phyloP scores from a whole-genome alignment of 345 rosid genomes.

The Aquilaria sinensis region DNA sequence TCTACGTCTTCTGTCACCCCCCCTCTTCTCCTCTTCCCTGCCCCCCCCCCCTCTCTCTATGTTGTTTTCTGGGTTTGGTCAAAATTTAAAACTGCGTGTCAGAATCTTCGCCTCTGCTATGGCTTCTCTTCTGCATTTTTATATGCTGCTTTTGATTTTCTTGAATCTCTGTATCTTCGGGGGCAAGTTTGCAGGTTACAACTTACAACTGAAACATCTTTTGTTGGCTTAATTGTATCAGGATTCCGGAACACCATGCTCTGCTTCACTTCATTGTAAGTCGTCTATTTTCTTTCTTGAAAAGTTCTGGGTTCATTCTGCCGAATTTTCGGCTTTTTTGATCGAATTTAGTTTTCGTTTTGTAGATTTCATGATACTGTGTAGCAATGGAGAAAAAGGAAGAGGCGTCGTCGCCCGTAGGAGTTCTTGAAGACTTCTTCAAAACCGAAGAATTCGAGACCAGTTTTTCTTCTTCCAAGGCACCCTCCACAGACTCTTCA shows the following conservation, averaged over 20 bases:
- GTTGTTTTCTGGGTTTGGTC: too few relatives aligned
- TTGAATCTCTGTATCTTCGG: too few relatives aligned
- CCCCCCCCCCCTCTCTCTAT: neutral
- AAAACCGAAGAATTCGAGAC: slow-evolving; percentile 56
- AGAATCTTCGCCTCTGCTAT: too few relatives aligned
- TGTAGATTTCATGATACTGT: neutral
- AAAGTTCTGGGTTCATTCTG: neutral
- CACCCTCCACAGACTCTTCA: slow-evolving; percentile 27
- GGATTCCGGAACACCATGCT: too few relatives aligned
- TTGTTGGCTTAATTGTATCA: too few relatives aligned
- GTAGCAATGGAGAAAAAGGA: slow-evolving; percentile 41
- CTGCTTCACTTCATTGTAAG: too few relatives aligned
- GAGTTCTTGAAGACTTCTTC: slow-evolving; percentile 84
- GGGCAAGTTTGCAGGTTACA: too few relatives aligned
- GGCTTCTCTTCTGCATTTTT: neutral
- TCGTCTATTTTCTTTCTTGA: too few relatives aligned
- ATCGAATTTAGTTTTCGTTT: neutral
- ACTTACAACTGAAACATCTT: too few relatives aligned
- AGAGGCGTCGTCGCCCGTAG: slow-evolving; percentile 47
- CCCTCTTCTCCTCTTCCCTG: neutral
- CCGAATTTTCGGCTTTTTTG: too few relatives aligned
- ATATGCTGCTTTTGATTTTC: neutral
- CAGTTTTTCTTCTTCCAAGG: slow-evolving; percentile 26
- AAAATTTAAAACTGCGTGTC: too few relatives aligned
- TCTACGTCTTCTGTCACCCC: slow-evolving; percentile 15